A percentile compares a stretch with the other conserved stretches of the same genome.
These are phyloP conservation scores for Asparagopsis taxiformis DNA, from an alignment of 31 red algal genomes.

Conservation along the genomic window DNA sequence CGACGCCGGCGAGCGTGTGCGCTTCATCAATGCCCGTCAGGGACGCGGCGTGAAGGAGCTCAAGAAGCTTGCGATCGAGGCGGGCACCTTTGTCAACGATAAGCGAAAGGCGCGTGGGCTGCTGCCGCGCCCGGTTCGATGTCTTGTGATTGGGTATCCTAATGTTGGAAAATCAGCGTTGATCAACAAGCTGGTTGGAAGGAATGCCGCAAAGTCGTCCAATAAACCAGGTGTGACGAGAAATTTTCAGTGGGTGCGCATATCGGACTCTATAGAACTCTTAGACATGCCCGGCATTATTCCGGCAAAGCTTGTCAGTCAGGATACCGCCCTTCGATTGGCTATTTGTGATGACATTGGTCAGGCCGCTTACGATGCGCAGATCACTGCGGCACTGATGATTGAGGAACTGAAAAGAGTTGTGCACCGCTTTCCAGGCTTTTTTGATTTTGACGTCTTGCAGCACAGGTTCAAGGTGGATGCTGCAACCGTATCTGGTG, in stretches of 20 bases:
- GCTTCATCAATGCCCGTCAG: conserved; percentile 79
- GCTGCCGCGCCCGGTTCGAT: conserved; percentile 72
- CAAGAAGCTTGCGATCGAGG: conserved; percentile 58
- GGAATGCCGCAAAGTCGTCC: conserved; percentile 77
- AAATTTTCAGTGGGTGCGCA: conserved; percentile 90
- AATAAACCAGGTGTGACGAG: conserved; percentile 96
- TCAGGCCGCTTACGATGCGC: conserved; percentile 88
- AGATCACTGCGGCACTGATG: conserved; percentile 74
- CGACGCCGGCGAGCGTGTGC: conserved; percentile 24
- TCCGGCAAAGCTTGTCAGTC: conserved; percentile 86
- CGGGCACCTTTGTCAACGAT: conserved; percentile 75
- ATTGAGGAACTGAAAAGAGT: conserved; percentile 67
- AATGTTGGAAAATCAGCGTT: conserved; percentile 99
- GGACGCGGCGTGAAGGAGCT: conserved; percentile 82
- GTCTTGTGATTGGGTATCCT: conserved; percentile 92
- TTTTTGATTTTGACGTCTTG: conserved; percentile 35
- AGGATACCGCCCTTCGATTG: conserved; percentile 72
- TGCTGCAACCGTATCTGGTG: conserved; percentile 31
- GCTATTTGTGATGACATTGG: conserved; percentile 98
- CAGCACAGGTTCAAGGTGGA: conserved; percentile 58
- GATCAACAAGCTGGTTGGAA: conserved; percentile 88
- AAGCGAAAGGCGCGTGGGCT: conserved; percentile 74
- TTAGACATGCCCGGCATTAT: conserved; percentile 98
- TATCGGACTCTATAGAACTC: conserved; percentile 84
- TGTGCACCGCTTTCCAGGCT: conserved; percentile 17